A percentile compares a stretch with the other conserved stretches of the same genome.
Conservation (phyloP, 768 basidiomycete genomes). For the Trametes villosa region DNA sequence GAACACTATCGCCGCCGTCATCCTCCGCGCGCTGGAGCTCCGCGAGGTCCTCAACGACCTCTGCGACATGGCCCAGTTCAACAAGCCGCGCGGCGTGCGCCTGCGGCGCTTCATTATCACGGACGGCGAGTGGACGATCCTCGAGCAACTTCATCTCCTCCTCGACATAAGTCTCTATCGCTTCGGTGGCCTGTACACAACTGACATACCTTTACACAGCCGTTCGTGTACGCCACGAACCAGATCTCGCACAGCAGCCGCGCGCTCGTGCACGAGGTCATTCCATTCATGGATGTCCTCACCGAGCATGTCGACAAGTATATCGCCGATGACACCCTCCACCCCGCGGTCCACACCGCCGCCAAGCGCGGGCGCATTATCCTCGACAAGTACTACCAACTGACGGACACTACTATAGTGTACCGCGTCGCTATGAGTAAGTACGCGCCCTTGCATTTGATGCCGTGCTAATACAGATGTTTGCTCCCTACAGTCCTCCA, state of each 20-base stretch:
- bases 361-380: slow-evolving; percentile 24
- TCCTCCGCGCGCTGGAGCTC: slow-evolving; percentile 26
- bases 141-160: neutral
- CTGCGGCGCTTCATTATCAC: slow-evolving; percentile 23
- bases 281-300: slow-evolving; percentile 36
- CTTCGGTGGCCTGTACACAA: slow-evolving; percentile 8
- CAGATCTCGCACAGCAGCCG: slow-evolving; percentile 25
- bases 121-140: slow-evolving; percentile 30
- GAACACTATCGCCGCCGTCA: slow-evolving; percentile 30
- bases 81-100: slow-evolving; percentile 21
- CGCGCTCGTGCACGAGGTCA: slow-evolving; percentile 36
- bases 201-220: slow-evolving; percentile 24
- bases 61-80: slow-evolving; percentile 25
- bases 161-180: no score
- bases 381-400: slow-evolving; percentile 37
- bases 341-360: slow-evolving; percentile 26
- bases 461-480: neutral
- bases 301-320: slow-evolving; percentile 27
- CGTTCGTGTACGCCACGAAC: slow-evolving; percentile 32
- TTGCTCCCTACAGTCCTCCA: slow-evolving; percentile 32
- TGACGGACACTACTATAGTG: slow-evolving; percentile 31
- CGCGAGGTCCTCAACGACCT: slow-evolving; percentile 23
- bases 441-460: slow-evolving; percentile 5
- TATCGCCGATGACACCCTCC: slow-evolving; percentile 15
- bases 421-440: slow-evolving; percentile 36